Conservation (phyloP, 2,329 filamentous ascomycete genomes). For the Paecilomyces niveus region DNA sequence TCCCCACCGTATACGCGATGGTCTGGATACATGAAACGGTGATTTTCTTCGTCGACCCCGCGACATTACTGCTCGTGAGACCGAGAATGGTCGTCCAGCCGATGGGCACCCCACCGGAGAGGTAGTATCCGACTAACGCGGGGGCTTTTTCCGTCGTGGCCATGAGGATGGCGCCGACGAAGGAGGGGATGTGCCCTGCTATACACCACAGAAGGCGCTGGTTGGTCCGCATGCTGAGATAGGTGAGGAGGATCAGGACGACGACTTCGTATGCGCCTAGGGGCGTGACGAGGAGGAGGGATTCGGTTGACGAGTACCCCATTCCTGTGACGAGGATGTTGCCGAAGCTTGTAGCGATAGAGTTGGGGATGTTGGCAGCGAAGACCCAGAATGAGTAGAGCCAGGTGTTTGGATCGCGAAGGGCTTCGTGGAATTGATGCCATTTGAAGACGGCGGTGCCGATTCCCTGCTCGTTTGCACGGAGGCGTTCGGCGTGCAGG, state of each 20-base stretch:
- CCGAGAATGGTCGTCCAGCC: slow-evolving; percentile 34
- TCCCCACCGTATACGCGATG: slow-evolving; percentile 33
- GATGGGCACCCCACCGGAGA: slow-evolving; percentile 31
- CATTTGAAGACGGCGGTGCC: slow-evolving; percentile 27
- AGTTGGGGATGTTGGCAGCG: slow-evolving; percentile 32
- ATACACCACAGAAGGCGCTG: slow-evolving; percentile 30
- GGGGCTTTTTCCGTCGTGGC: slow-evolving; percentile 30
- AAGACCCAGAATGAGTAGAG: slow-evolving; percentile 29
- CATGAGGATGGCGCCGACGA: slow-evolving; percentile 33
- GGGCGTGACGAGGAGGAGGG: slow-evolving; percentile 31
- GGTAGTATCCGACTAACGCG: slow-evolving; percentile 31
- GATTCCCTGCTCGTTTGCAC: slow-evolving; percentile 30
- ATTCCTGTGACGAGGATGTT: slow-evolving; percentile 33
- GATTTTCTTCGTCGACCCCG: slow-evolving; percentile 31
- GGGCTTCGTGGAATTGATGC: slow-evolving; percentile 26
- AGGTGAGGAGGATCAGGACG: slow-evolving; percentile 28
- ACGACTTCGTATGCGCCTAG: slow-evolving; percentile 33
- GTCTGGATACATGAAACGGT: slow-evolving; percentile 27
- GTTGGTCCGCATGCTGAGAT: slow-evolving; percentile 28
- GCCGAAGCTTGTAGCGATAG: slow-evolving; percentile 30
- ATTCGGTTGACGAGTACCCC: slow-evolving; percentile 27
- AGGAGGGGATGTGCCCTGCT: slow-evolving; percentile 26
- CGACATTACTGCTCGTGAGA: slow-evolving; percentile 29
- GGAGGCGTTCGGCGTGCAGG: slow-evolving; percentile 25
- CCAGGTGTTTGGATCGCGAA: slow-evolving; percentile 30